Evolutionary conservation across 192 early-diverging fungal species (phyloP), one percentile per base, ranked within the genome.

Genomic region (Phlyctochytrium planicorne): DNA sequence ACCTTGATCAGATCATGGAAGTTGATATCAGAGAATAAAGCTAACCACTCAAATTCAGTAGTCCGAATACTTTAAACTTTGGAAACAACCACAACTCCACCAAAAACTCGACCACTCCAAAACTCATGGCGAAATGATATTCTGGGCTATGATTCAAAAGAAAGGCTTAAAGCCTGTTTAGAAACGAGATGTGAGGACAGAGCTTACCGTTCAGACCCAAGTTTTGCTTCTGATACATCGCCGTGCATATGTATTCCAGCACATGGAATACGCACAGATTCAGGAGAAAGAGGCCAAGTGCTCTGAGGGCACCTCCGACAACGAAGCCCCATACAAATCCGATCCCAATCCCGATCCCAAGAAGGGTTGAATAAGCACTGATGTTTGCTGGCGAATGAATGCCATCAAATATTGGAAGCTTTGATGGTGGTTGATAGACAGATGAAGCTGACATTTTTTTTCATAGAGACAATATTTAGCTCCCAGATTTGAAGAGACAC

Each of bases 221-320:
- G 31, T 83, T 76, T 3, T 83, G 73, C 59, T 47, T 47, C 20
- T 92, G 88, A 67, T 90, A 92, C 66, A 95, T 77, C 2, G 93
- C 94, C 20, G 93, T 94, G 4, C 86, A 78, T 23, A 94, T 59
- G 67, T 98, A 98, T 74, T 98, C 96, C 25, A 93, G 73, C 25
- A 87, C 76, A 70, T 98, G 96, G 70, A 96, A 98, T 10, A 88
- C 47, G 1, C 87, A 80, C 1, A 96, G 74, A 1, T 83, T 69
- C 1, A 76, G 75, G 17, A 93, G 56, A 68, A 87, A 95, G 34
- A 91, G 40, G 52, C 91, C 91, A 50, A 93, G 23, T 47, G 40
- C 40, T 20, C 40, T 47, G 6, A 47, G 40, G 6, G 40, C 10
- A 20, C 10, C 6, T 14, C 20, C 40, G 10, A 47, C 10, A 14